Evolutionary conservation across 2,329 filamentous ascomycete genomes (phyloP).

Genomic region (Beauveria pseudobassiana): DNA sequence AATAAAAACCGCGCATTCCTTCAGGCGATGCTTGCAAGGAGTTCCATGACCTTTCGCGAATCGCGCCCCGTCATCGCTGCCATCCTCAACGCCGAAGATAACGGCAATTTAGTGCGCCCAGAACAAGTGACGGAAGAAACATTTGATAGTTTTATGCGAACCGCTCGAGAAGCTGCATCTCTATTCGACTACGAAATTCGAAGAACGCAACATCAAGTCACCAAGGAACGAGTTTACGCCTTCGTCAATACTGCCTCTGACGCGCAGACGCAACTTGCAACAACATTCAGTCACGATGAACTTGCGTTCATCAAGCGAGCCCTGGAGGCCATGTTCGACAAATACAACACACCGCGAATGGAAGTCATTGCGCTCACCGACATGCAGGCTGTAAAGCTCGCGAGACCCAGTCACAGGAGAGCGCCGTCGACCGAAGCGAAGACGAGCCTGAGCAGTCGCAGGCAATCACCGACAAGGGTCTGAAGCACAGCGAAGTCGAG

Average conservation of each 20-base stretch:
- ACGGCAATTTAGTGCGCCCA: slow-evolving; percentile 33
- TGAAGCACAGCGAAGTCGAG: slow-evolving; percentile 76
- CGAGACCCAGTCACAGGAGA: slow-evolving; percentile 39
- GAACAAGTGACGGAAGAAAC: slow-evolving; percentile 61
- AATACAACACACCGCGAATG: slow-evolving; percentile 68
- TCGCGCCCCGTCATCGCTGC: slow-evolving; percentile 66
- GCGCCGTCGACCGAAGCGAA: slow-evolving; percentile 21
- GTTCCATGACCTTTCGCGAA: slow-evolving; percentile 68
- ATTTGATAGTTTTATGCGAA: slow-evolving; percentile 60
- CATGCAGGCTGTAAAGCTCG: slow-evolving; percentile 70
- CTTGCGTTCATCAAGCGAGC: slow-evolving; percentile 83
- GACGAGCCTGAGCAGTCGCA: slow-evolving; percentile 24
- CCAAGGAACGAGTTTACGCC: slow-evolving; percentile 63
- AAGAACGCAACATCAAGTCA: slow-evolving; percentile 60
- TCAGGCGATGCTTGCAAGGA: slow-evolving; percentile 76
- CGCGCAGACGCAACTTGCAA: slow-evolving; percentile 77
- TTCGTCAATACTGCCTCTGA: slow-evolving; percentile 87
- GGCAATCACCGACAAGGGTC: slow-evolving; percentile 39
- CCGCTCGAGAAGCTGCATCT: slow-evolving; percentile 64
- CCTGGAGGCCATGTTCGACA: slow-evolving; percentile 87
- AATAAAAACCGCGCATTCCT: slow-evolving; percentile 81
- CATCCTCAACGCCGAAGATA: slow-evolving; percentile 55
- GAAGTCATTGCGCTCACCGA: slow-evolving; percentile 78
- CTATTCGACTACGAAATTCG: slow-evolving; percentile 85
- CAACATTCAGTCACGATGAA: slow-evolving; percentile 71